Base-by-base conservation (phyloP, 441 rosid species). In the Erodium chrysanthum region DNA sequence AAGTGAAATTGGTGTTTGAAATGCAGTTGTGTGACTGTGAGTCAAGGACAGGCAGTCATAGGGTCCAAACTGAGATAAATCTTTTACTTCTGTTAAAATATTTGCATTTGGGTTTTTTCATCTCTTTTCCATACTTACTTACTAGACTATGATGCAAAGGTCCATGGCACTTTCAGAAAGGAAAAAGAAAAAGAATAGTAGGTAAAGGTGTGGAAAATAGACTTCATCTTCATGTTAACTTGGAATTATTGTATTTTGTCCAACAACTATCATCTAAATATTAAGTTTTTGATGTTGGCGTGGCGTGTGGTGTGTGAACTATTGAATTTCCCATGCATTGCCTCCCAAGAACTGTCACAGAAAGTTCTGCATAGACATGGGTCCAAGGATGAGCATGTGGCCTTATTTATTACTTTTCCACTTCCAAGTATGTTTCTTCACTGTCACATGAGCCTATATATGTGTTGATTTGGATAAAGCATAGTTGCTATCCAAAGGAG, bases 401-500 rank as follows among this genome's bases (percentile, higher is more conserved):
- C 64, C 11, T 48, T 48, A 48, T 48, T 48, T 15, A 18, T 2
- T 15, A 48, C 17, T 4, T 48, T 48, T 48, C 56, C 18, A 48
- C 0, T 71, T 80, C 79, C 83, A 74, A 60, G 60, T 35, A 50
- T 27, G 12, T 27, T 3, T 3, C 29, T 60, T 60, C 50, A 61
- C 68, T 66, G 61, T 64, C 59, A 46, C 65, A 69, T 18, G 63
- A 17, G 62, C 71, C 74, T 81, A 77, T 76, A 78, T 73, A 76
- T 69, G 69, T 74, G 67, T 65, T 60, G 37, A 54, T 52, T 35
- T 35, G 40, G 40, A 35, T 35, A 7, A 9, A 35, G 40, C 40
- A 35, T 35, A 35, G 40, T 35, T 35, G 40, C 40, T 35, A 35
- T 7, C 7, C 40, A 35, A 35, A 35, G 40, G 5, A 35, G 40